Evolutionary conservation across 768 basidiomycete species (phyloP), one percentile per base, ranked within the genome.

Genomic region (Chalciporus pseudorubinellus): DNA sequence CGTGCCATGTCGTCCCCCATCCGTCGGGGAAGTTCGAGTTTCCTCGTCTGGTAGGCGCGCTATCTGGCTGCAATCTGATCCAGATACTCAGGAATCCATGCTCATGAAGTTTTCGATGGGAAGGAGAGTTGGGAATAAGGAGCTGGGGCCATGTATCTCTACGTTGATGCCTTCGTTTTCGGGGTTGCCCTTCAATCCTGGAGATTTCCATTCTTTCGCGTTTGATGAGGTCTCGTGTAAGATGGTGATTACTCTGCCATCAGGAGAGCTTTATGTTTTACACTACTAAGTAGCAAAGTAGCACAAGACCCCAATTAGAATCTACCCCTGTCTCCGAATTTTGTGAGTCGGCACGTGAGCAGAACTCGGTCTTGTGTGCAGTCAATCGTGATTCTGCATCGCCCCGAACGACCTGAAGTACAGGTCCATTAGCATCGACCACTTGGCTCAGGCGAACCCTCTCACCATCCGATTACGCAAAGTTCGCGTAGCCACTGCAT

Each of bases 191-290:
- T 82, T 85, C 48, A 71, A 74, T 54, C 71, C 76, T 16, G 66
- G 72, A 21, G 69, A 70, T 24, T 77, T 75, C 48, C 72, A 73
- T 31, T 73, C 74, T 0, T 63, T 84, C 24, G 74, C 74, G 3
- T 81, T 85, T 48, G 81, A 85, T 48, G 84, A 85, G 57, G 68
- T 74, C 5, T 74, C 74, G 3, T 81, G 83, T 28, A 70, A 73
- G 26, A 67, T 85, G 28, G 78, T 70, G 58, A 61, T 83, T 13
- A 77, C 75, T 10, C 63, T 84, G 13, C 73, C 75, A 34, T 80
- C 77, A 16, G 81, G 82, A 16, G 77, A 80, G 29, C 55, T 85
- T 38, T 82, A 79, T 62, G 59, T 81, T 20, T 58, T 83, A 46
- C 67, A 73, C 45, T 70, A 63, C 44, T 61, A 61, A 1, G 4